Evolutionary conservation across 2,329 filamentous ascomycete genomes (phyloP).

Genomic region (Penicillium sp.): DNA sequence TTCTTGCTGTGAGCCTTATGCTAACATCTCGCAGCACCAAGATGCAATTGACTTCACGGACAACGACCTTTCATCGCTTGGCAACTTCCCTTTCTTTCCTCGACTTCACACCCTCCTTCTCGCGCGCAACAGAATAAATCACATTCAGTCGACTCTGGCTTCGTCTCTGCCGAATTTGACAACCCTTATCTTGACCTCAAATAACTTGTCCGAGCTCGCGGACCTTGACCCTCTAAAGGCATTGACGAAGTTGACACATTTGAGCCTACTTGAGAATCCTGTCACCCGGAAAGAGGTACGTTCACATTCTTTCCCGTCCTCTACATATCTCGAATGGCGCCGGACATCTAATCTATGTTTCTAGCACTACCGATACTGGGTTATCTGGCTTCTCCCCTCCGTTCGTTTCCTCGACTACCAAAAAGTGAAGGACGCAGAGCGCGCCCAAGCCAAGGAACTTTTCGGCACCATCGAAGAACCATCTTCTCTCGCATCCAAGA

Average conservation of each 20-base stretch:
- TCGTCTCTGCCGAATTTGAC: constrained; percentile 76
- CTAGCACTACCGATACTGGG: constrained; percentile 88
- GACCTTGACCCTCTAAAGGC: constrained; percentile 78
- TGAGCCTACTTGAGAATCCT: constrained; percentile 82
- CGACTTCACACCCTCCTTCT: constrained; percentile 84
- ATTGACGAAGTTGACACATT: constrained; percentile 70
- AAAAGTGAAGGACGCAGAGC: constrained; percentile 86
- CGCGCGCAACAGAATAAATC: constrained; percentile 80
- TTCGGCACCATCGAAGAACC: constrained; percentile 79
- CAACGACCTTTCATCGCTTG: constrained; percentile 87
- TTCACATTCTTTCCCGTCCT: constrained; percentile 6
- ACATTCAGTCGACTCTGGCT: constrained; percentile 73
- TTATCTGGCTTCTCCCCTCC: constrained; percentile 79
- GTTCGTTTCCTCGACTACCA: constrained; percentile 90
- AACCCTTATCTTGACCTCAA: constrained; percentile 78
- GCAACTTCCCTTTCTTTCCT: constrained; percentile 89
- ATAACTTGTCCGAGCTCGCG: constrained; percentile 77
- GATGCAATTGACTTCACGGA: constrained; percentile 98
- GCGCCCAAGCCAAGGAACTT: constrained; percentile 70
- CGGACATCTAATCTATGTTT: constrained; percentile 4
- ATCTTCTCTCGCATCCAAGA: constrained; percentile 76
- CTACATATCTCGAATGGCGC: too few relatives aligned
- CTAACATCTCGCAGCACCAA: constrained; percentile 65
- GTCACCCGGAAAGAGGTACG: constrained; percentile 87
- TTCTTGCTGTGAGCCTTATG: not conserved